Evolutionary conservation across 441 rosid genomes (phyloP).

Genomic region (Mallotus repandus): DNA sequence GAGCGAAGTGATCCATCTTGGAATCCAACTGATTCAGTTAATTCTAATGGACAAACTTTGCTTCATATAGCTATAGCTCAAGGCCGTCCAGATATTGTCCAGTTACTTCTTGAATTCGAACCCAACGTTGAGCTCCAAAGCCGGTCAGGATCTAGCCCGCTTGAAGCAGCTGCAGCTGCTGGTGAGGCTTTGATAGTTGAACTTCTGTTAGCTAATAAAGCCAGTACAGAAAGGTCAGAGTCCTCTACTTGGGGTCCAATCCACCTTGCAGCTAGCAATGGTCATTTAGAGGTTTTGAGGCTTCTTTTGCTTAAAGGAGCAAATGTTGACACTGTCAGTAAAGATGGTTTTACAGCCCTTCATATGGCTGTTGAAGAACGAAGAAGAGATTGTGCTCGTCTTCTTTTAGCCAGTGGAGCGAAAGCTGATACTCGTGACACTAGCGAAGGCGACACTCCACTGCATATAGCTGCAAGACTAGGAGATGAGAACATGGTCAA

Average conservation of each 20-base stretch:
- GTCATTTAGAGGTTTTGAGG: conserved; percentile 49
- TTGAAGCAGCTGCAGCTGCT: conserved; percentile 46
- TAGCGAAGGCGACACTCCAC: conserved; percentile 44
- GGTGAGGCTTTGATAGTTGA: conserved; percentile 58
- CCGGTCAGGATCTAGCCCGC: conserved; percentile 41
- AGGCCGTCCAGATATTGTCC: conserved; percentile 57
- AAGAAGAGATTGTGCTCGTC: conserved; percentile 42
- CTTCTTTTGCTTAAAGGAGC: conserved; percentile 56
- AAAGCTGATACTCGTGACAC: conserved; percentile 27
- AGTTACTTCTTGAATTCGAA: conserved; percentile 55
- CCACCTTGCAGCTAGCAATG: conserved; percentile 45
- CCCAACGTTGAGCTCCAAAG: conserved; percentile 42
- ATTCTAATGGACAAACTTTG: conserved; percentile 41
- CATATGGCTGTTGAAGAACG: conserved; percentile 52
- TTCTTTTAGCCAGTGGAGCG: conserved; percentile 47
- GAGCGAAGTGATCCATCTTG: conserved; percentile 52
- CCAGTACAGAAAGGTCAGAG: conserved; percentile 44
- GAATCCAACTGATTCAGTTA: conserved; percentile 44
- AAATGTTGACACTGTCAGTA: conserved; percentile 40
- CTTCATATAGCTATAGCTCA: conserved; percentile 56
- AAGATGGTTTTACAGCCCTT: conserved; percentile 52
- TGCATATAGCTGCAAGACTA: conserved; percentile 45
- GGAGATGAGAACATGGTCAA: conserved; percentile 55
- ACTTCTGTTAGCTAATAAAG: conserved; percentile 48
- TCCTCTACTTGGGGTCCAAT: conserved; percentile 44